Evolutionary conservation across 306 rosid genomes (phyloP).

Genomic region (Prunus salicina): DNA sequence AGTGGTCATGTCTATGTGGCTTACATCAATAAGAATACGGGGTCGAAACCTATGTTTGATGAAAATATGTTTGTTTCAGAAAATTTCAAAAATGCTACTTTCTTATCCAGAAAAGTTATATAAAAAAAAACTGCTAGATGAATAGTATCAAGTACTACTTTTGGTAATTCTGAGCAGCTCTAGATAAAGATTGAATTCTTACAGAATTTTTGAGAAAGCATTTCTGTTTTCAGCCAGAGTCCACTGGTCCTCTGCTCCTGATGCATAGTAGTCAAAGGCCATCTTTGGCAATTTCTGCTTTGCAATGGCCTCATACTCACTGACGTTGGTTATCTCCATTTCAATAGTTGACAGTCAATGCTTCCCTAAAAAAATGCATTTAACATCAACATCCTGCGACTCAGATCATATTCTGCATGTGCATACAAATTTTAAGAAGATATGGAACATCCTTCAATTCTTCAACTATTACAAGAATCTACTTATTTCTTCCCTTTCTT

Average conservation of each 20-base stretch:
- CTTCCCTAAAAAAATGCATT: constrained; percentile 27
- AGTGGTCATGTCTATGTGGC: constrained; percentile 71
- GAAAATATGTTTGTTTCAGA: constrained; percentile 16
- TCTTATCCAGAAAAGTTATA: neutral
- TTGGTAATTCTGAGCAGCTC: neutral
- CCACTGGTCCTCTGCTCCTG: constrained; percentile 83
- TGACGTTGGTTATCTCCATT: constrained; percentile 70
- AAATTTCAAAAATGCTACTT: neutral
- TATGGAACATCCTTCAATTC: neutral
- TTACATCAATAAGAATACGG: constrained; percentile 77
- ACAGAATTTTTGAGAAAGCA: constrained; percentile 68
- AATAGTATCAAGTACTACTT: neutral
- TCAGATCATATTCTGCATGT: neutral
- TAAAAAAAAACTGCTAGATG: neutral
- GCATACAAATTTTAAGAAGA: neutral
- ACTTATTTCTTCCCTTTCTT: neutral
- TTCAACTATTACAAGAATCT: neutral
- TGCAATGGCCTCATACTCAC: constrained; percentile 64
- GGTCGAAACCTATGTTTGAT: constrained; percentile 64
- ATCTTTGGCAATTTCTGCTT: constrained; percentile 72
- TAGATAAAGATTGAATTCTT: constrained; percentile 13
- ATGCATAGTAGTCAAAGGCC: constrained; percentile 69
- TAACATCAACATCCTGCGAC: neutral
- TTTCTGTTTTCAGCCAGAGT: constrained; percentile 67
- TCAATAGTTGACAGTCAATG: constrained; percentile 15